phyloP scores from a whole-genome alignment of 1,139 yeast genomes.

The Kodamaea fungicola region DNA sequence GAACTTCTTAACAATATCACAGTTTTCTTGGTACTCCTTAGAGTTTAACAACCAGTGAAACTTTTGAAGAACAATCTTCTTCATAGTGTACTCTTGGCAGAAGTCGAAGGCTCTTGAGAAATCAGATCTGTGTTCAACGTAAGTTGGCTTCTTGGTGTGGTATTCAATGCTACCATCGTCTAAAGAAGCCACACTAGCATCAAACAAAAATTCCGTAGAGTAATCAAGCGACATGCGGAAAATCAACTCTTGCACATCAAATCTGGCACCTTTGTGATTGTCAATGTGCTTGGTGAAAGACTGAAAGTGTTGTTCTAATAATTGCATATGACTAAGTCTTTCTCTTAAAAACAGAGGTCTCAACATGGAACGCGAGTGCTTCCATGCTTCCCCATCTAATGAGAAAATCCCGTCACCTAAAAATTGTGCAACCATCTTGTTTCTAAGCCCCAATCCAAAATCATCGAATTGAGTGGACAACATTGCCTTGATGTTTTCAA shows the following conservation, averaged over 20 bases:
- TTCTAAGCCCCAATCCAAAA: slow-evolving; percentile 50
- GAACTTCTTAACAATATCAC: slow-evolving; percentile 21
- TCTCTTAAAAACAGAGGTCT: slow-evolving; percentile 59
- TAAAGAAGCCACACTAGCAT: slow-evolving; percentile 31
- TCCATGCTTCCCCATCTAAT: slow-evolving; percentile 54
- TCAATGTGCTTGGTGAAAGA: slow-evolving; percentile 32
- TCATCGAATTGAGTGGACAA: slow-evolving; percentile 48
- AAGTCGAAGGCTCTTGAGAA: slow-evolving; percentile 32
- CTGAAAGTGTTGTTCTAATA: slow-evolving; percentile 47
- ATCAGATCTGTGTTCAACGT: slow-evolving; percentile 22
- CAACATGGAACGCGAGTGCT: slow-evolving; percentile 54
- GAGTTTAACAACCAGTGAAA: slow-evolving; percentile 27
- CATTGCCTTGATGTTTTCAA: slow-evolving; percentile 34
- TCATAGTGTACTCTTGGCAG: slow-evolving; percentile 28
- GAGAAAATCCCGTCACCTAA: slow-evolving; percentile 61
- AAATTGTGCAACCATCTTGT: slow-evolving; percentile 37
- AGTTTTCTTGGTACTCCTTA: slow-evolving; percentile 25
- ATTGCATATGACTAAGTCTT: slow-evolving; percentile 48
- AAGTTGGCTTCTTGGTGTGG: slow-evolving; percentile 12
- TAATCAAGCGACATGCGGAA: slow-evolving; percentile 39
- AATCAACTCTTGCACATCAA: slow-evolving; percentile 39
- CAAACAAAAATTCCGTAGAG: slow-evolving; percentile 41
- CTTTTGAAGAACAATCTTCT: slow-evolving; percentile 27
- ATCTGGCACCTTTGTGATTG: slow-evolving; percentile 16
- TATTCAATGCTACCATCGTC: slow-evolving; percentile 28